Evolutionary conservation across 129 eudicot genomes (phyloP), one percentile per base, ranked within the genome.

Genomic region (Sambucus nigra): DNA sequence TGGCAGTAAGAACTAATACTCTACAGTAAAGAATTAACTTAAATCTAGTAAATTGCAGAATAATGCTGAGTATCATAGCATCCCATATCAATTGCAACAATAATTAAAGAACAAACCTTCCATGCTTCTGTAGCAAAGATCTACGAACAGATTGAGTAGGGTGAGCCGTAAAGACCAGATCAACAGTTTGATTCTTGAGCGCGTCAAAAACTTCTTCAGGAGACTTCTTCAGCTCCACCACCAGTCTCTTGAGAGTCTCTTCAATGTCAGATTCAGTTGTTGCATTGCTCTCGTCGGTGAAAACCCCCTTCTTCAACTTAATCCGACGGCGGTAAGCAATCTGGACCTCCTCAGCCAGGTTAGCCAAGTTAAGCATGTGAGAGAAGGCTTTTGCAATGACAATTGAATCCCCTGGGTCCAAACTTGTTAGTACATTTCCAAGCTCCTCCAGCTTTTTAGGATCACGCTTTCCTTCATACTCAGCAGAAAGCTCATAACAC

Each of bases 281-380:
- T 16, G 95, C 99, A 15, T 63, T 61, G 65, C 70, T 83, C 64
- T 91, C 99, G 63, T 91, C 99, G 25, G 82, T 81, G 53, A 79
- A 85, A 64, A 81, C 94, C 5, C 95, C 95, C 57, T 83, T 87
- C 41, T 91, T 91, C 61, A 76, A 63, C 54, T 86, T 91, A 63
- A 68, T 85, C 65, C 95, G 65, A 7, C 99, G 52, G 3, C 99
- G 82, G 22, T 82, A 81, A 16, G 95, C 99, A 35, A 79, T 86
- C 75, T 91, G 99, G 42, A 91, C 99, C 73, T 91, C 99, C 80
- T 91, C 99, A 8, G 99, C 99, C 80, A 91, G 60, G 61, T 91
- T 91, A 47, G 95, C 99, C 67, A 91, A 68, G 73, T 67, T 91
- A 81, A 91, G 99, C 99, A 91, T 91, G 78, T 91, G 86, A 29